Conservation (phyloP, 305 asterid genomes). For the Ilex paraguariensis region DNA sequence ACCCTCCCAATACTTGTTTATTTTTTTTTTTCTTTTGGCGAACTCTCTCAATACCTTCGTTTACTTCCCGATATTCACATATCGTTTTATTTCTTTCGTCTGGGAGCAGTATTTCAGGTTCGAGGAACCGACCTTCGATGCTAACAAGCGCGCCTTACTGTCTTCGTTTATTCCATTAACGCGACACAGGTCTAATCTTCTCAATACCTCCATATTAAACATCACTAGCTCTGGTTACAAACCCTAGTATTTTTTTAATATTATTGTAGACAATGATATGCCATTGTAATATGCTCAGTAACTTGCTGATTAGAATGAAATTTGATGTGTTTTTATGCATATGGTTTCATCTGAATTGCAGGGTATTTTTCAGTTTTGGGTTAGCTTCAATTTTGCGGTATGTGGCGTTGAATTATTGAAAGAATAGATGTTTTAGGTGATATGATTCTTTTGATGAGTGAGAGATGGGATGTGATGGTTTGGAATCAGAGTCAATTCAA, state of each 20-base stretch:
- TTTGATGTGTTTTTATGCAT: not conserved
- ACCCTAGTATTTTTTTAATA: not conserved
- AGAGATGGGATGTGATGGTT: not conserved
- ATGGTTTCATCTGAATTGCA: not conserved
- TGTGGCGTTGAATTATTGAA: not conserved
- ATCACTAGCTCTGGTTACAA: not conserved
- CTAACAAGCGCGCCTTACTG: not conserved
- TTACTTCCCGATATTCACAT: no score
- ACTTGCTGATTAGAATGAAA: not conserved
- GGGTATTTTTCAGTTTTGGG: not conserved
- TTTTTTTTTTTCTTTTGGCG: no score
- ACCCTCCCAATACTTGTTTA: no score
- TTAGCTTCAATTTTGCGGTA: not conserved
- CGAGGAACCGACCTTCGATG: not conserved
- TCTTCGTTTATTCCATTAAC: not conserved
- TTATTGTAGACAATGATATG: not conserved
- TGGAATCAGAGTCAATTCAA: slow-evolving; percentile 7
- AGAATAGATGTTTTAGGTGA: not conserved
- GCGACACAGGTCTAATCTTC: not conserved
- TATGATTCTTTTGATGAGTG: not conserved
- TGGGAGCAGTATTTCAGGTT: not conserved
- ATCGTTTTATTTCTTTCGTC: no score
- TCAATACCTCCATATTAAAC: not conserved
- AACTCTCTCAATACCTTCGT: no score
- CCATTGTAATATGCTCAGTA: not conserved